A percentile compares a stretch with the other conserved stretches of the same genome.
Conservation (phyloP, 768 basidiomycete genomes). For the Clathrus columnatus region DNA sequence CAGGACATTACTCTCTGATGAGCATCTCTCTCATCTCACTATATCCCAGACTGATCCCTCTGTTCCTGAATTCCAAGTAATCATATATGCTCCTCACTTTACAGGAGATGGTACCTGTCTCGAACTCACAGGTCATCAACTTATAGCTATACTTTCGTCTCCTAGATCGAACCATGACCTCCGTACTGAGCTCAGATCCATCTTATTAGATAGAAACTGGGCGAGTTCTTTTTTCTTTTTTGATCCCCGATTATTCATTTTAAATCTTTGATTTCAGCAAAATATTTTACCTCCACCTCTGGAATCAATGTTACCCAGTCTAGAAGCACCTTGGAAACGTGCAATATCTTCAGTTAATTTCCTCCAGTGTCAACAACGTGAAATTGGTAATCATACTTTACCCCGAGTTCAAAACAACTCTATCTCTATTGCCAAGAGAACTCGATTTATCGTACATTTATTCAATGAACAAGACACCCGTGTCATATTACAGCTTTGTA, state of each 20-base stretch:
- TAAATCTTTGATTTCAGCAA: background rate
- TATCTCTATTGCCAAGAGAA: background rate
- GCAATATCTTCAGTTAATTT: background rate
- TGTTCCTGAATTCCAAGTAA: background rate
- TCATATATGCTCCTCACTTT: constrained; percentile 5
- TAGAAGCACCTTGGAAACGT: background rate
- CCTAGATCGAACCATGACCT: background rate
- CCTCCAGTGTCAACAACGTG: background rate
- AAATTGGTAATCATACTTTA: background rate
- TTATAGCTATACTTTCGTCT: background rate
- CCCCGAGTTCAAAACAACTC: background rate
- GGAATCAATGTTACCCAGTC: background rate
- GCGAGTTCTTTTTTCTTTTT: background rate
- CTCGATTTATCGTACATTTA: background rate
- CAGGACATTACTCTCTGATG: background rate
- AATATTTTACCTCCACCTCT: background rate
- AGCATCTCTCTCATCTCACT: constrained; percentile 1
- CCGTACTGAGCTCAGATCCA: background rate
- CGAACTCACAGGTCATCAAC: background rate
- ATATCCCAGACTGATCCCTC: background rate
- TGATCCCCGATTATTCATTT: background rate
- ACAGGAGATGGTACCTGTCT: constrained; percentile 4
- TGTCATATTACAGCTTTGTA: constrained; percentile 13
- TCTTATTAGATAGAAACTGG: background rate
- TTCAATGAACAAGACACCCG: constrained; percentile 10